phyloP scores from a whole-genome alignment of 805 yeast species.

The Lipomyces yamadae region DNA sequence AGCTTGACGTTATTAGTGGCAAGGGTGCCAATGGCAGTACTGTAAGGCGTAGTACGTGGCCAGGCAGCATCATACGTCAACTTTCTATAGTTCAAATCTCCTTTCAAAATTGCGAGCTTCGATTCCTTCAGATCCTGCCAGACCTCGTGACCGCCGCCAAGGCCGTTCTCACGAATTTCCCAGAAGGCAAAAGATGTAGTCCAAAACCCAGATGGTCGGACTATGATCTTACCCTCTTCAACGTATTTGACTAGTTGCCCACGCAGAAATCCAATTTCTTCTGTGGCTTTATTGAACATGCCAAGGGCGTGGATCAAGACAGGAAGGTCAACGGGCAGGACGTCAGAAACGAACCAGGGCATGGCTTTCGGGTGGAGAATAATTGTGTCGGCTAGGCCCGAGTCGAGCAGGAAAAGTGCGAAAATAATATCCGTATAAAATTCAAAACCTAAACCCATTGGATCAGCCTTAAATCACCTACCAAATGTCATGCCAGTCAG shows the following conservation, averaged over 20 bases:
- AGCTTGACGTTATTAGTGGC: conserved; percentile 66
- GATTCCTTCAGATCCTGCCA: conserved; percentile 61
- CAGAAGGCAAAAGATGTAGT: conserved; percentile 78
- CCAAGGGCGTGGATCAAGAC: conserved; percentile 37
- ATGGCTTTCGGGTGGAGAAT: conserved; percentile 80
- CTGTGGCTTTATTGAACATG: conserved; percentile 56
- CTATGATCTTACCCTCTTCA: conserved; percentile 53
- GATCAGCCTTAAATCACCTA: conserved; percentile 54
- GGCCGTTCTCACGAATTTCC: conserved; percentile 61
- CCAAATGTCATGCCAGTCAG: conserved; percentile 1
- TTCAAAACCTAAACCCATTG: conserved; percentile 91
- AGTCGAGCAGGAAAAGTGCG: conserved; percentile 69
- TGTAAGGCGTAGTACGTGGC: conserved; percentile 80
- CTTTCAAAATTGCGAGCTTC: conserved; percentile 82
- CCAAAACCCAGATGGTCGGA: conserved; percentile 81
- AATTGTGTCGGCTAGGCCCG: conserved; percentile 65
- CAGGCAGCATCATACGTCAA: conserved; percentile 87
- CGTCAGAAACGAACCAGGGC: conserved; percentile 99
- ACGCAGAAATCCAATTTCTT: conserved; percentile 56
- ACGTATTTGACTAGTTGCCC: conserved; percentile 53
- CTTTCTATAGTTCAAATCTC: conserved; percentile 95
- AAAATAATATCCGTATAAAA: conserved; percentile 81
- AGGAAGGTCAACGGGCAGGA: conserved; percentile 77
- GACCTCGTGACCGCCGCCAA: conserved; percentile 62
- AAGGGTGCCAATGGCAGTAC: conserved; percentile 68